Conservation (phyloP, 2,329 filamentous ascomycete genomes). For the Ophiostoma ips region DNA sequence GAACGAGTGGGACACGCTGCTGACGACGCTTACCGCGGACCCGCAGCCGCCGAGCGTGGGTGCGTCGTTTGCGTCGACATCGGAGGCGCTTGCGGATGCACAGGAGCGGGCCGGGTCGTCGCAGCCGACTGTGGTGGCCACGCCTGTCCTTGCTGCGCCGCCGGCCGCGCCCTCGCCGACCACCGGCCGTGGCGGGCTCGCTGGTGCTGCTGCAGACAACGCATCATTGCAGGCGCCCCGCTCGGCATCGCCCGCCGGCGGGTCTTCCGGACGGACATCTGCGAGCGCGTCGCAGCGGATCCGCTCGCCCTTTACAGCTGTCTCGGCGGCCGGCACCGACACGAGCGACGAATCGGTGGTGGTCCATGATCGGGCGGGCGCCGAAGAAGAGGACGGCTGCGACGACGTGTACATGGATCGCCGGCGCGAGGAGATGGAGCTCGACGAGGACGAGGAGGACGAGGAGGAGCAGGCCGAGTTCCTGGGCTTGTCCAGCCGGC, state of each 20-base stretch:
- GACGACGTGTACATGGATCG: constrained; percentile 22
- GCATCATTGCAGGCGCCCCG: not conserved
- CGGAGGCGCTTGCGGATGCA: constrained; percentile 29
- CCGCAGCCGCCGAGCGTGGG: constrained; percentile 64
- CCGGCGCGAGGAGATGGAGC: constrained; percentile 41
- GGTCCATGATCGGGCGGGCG: not conserved
- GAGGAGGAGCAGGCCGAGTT: constrained; percentile 20
- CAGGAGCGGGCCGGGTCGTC: constrained; percentile 2
- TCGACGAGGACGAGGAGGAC: constrained; percentile 31
- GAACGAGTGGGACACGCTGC: constrained; percentile 66
- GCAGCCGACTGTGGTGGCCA: constrained; percentile 4
- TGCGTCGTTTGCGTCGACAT: constrained; percentile 68
- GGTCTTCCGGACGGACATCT: constrained; percentile 7
- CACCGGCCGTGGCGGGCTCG: not conserved
- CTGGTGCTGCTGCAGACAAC: not conserved
- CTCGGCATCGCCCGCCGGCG: not conserved
- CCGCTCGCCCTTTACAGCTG: constrained; percentile 10
- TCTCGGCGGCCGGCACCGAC: constrained; percentile 6
- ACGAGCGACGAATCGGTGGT: constrained; percentile 10
- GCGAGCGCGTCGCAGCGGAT: constrained; percentile 9
- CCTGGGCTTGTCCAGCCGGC: constrained; percentile 10
- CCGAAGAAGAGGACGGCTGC: constrained; percentile 19
- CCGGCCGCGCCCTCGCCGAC: constrained; percentile 5
- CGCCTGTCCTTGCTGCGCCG: not conserved
- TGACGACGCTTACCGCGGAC: constrained; percentile 69